Evolutionary conservation across 1,284 basidiomycete species (phyloP), one percentile per base, ranked within the genome.

Genomic region (Meripilus lineatus): DNA sequence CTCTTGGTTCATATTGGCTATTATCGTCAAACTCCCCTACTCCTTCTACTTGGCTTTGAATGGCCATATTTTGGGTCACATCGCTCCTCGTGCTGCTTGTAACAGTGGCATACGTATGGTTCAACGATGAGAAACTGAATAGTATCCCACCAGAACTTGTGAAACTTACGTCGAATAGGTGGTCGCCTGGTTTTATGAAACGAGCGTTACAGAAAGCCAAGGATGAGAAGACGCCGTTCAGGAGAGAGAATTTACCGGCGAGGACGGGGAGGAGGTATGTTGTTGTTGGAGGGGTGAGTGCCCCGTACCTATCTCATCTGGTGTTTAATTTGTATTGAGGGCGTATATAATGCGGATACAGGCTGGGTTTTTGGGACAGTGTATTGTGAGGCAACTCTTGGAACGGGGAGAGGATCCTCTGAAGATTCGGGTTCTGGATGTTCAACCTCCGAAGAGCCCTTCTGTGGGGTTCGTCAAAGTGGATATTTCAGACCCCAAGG

Each of bases 311-410:
- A 30, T 10, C 17, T 47, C 18, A 17, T 2, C 30, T 10, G 20
- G 11, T 10, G 14, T 17, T 11, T 10, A 13, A 17, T 4, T 26
- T 22, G 14, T 7, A 8, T n/a, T n/a, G n/a, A n/a, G n/a, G n/a
- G n/a, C n/a, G n/a, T n/a, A n/a, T n/a, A n/a, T n/a, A n/a, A n/a
- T n/a, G n/a, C n/a, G n/a, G n/a, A n/a, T n/a, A 15, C 47, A 86
- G 81, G 76, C 78, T 2, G 84, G 84, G 0, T 85, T 86, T 47
- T 58, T 87, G 5, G 85, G 85, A 8, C 81, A 82, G 10, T 89
- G 85, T 85, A 79, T 89, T 32, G 78, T 83, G 3, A 63, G 76
- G 0, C 77, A 84, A 40, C 67, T 89, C 2, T 50, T 88, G 5
- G 65, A 76, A 35, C 74, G 85, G 2, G 85, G 85, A 1, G 85